Percentiles rank a stretch among this genome's conserved stretches.
These are phyloP conservation scores for Scleromitrula shiraiana DNA, from an alignment of 2,329 filamentous ascomycete genomes.

Conservation along the genomic window DNA sequence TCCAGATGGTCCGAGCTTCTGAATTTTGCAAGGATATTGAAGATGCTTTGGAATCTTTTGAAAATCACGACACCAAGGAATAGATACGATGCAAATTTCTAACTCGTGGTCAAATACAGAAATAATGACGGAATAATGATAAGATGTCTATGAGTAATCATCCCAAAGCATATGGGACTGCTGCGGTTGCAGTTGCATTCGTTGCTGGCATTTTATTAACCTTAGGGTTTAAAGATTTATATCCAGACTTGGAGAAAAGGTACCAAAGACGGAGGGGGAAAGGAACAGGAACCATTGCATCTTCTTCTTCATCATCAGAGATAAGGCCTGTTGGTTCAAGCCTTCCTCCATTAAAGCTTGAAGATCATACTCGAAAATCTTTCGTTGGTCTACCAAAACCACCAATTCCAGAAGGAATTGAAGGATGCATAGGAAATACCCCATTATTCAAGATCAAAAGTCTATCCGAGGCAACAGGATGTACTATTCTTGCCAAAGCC, in stretches of 20 bases:
- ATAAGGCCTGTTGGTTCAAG: slow-evolving; percentile 25
- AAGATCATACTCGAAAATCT: slow-evolving; percentile 44
- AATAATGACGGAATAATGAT: slow-evolving; percentile 15
- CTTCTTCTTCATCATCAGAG: slow-evolving; percentile 14
- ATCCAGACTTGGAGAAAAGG: slow-evolving; percentile 62
- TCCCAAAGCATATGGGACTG: slow-evolving; percentile 53
- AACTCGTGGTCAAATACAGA: not conserved
- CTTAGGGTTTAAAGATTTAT: slow-evolving; percentile 71
- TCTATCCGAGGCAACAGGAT: slow-evolving; percentile 78
- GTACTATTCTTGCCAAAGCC: slow-evolving; percentile 85
- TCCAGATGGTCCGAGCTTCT: slow-evolving; percentile 33
- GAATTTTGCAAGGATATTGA: slow-evolving; percentile 6
- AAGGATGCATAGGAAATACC: slow-evolving; percentile 88
- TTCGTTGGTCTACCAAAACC: slow-evolving; percentile 15
- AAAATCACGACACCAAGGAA: slow-evolving; percentile 4
- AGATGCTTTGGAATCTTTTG: not conserved
- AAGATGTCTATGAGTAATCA: slow-evolving; percentile 54
- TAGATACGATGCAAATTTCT: slow-evolving; percentile 1
- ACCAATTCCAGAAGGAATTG: slow-evolving; percentile 67
- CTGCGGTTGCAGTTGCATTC: slow-evolving; percentile 65
- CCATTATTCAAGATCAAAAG: slow-evolving; percentile 80
- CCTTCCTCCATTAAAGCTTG: slow-evolving; percentile 41
- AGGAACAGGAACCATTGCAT: slow-evolving; percentile 6
- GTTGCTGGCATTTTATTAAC: slow-evolving; percentile 69
- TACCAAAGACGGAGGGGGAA: slow-evolving; percentile 42